Evolutionary conservation across 805 yeast genomes (phyloP).

Genomic region (Saturnispora ahearnii): DNA sequence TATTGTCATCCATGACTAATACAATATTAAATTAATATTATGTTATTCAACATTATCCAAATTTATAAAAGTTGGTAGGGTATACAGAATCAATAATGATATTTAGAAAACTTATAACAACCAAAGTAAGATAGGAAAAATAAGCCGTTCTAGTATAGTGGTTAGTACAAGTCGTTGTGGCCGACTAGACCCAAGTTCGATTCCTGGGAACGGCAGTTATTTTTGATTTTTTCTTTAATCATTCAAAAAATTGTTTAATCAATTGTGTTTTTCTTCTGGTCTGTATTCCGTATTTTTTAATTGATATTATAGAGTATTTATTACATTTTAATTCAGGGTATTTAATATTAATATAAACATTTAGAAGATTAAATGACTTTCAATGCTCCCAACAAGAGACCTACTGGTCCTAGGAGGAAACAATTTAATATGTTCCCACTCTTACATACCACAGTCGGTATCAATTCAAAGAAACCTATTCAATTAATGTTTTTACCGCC

Average conservation of each 20-base stretch:
- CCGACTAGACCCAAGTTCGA: constrained; percentile 3
- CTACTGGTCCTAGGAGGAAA: background rate
- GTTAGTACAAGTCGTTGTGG: constrained; percentile 4
- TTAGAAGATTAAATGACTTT: background rate
- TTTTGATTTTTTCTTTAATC: background rate
- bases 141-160: constrained; percentile 3
- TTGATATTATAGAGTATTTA: background rate
- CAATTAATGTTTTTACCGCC: constrained; percentile 29
- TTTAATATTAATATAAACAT: background rate
- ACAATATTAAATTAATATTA: no score
- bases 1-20: no score
- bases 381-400: background rate
- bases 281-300: background rate
- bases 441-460: constrained; percentile 9
- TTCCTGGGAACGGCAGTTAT: constrained; percentile 1
- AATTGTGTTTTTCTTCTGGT: no score
- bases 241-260: background rate
- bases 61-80: no score
- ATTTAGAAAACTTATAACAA: no score
- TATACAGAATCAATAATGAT: no score
- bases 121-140: background rate
- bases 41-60: no score
- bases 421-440: background rate
- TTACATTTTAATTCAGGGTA: background rate
- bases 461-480: constrained; percentile 27